phyloP scores from a whole-genome alignment of 2,329 filamentous ascomycete species.

The Aaosphaeria pasadenensis region DNA sequence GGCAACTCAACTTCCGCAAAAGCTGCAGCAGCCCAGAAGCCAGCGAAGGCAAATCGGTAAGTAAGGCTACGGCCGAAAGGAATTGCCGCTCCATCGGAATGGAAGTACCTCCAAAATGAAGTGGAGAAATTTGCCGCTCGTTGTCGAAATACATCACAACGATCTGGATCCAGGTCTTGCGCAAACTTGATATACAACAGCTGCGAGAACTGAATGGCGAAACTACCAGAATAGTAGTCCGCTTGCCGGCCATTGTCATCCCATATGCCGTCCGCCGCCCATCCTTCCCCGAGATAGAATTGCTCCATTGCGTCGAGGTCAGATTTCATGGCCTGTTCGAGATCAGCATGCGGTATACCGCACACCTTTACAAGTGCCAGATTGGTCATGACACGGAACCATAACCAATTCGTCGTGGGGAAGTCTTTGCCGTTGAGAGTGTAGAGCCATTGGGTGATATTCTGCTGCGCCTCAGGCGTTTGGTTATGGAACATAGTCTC shows the following conservation, averaged over 20 bases:
- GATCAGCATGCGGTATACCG: slow-evolving; percentile 26
- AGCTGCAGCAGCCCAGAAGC: slow-evolving; percentile 48
- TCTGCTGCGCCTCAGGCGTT: slow-evolving; percentile 22
- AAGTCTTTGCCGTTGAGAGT: slow-evolving; percentile 41
- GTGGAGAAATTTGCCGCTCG: slow-evolving; percentile 38
- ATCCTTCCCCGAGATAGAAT: slow-evolving; percentile 43
- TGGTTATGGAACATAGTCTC: slow-evolving; percentile 34
- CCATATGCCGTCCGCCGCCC: slow-evolving; percentile 46
- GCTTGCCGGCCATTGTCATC: slow-evolving; percentile 33
- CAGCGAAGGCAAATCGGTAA: slow-evolving; percentile 51
- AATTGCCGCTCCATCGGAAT: slow-evolving; percentile 46
- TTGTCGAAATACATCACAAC: slow-evolving; percentile 32
- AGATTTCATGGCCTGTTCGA: slow-evolving; percentile 29
- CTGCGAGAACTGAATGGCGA: slow-evolving; percentile 50
- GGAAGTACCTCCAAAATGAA: slow-evolving; percentile 47
- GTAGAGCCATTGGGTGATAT: slow-evolving; percentile 38
- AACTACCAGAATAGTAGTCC: slow-evolving; percentile 52
- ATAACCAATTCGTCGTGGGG: slow-evolving; percentile 48
- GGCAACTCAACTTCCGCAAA: slow-evolving; percentile 43
- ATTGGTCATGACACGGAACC: slow-evolving; percentile 49
- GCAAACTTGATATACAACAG: slow-evolving; percentile 43
- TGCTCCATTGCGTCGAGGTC: slow-evolving; percentile 42
- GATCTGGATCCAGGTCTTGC: slow-evolving; percentile 32
- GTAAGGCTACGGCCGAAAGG: slow-evolving; percentile 53
- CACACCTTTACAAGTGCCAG: slow-evolving; percentile 40